Evolutionary conservation across 2,329 filamentous ascomycete species (phyloP).

Genomic region (Aspergillus sp.): DNA sequence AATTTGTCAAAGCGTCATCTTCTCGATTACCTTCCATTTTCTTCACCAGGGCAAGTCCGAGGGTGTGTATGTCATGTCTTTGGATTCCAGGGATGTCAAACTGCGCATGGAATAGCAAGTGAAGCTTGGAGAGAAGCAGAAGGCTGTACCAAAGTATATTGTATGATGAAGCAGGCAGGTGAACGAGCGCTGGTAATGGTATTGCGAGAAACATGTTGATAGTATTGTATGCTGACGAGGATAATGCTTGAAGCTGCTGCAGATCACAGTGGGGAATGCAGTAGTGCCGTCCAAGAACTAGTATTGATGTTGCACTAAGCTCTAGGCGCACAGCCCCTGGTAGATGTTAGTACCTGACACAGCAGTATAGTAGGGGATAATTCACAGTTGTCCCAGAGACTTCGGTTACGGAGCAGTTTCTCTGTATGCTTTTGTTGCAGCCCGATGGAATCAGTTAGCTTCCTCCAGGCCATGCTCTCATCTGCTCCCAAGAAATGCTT

Average conservation of each 20-base stretch:
- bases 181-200: not conserved
- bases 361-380: not conserved
- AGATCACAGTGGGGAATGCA: not conserved
- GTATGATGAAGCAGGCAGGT: not conserved
- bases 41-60: slow-evolving; percentile 5
- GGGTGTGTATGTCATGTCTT: not conserved
- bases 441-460: not conserved
- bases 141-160: slow-evolving; percentile 8
- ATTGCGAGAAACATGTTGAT: slow-evolving; percentile 4
- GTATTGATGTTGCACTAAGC: not conserved
- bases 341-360: not conserved
- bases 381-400: not conserved
- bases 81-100: not conserved
- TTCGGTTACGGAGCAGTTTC: not conserved
- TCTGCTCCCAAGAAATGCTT: not conserved
- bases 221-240: not conserved
- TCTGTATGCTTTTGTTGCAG: slow-evolving; percentile 1
- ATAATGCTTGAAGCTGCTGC: not conserved
- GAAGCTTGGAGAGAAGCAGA: slow-evolving; percentile 8
- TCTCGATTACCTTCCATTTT: not conserved
- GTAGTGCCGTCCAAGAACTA: slow-evolving; percentile 5
- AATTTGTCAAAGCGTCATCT: not conserved
- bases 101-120: not conserved
- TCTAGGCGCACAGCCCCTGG: slow-evolving; percentile 6
- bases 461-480: not conserved